These are phyloP conservation scores for Phytopythium montanum DNA, from an alignment of 352 stramenopile species.

Conservation along the genomic window DNA sequence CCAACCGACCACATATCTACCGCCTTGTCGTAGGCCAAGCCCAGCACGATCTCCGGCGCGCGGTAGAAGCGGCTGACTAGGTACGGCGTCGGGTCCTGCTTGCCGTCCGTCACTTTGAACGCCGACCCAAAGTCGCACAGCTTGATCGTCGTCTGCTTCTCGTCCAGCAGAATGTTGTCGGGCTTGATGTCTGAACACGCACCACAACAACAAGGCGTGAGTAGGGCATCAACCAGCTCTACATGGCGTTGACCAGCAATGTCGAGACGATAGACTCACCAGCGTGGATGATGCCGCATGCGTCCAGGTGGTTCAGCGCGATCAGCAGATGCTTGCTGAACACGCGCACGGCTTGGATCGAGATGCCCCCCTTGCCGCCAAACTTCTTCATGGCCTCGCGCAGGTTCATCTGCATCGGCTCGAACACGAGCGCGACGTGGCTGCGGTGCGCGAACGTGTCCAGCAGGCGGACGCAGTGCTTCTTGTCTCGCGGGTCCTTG, in stretches of 20 bases:
- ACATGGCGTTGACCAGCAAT: background rate
- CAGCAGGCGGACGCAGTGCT: conserved; percentile 83
- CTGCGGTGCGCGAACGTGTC: conserved; percentile 90
- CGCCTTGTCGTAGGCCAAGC: conserved; percentile 90
- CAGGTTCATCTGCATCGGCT: conserved; percentile 98
- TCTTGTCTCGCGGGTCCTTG: conserved; percentile 73
- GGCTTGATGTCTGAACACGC: conserved; percentile 92
- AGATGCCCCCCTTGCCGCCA: conserved; percentile 78
- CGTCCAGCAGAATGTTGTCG: conserved; percentile 97
- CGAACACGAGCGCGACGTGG: conserved; percentile 97
- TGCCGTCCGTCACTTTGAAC: conserved; percentile 88
- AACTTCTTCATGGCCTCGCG: conserved; percentile 90
- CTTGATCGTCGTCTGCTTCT: conserved; percentile 94
- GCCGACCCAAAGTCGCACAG: conserved; percentile 98
- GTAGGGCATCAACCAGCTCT: conserved; percentile 8
- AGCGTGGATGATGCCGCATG: conserved; percentile 91
- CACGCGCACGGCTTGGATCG: conserved; percentile 79
- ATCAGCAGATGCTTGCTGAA: conserved; percentile 82
- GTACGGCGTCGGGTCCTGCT: conserved; percentile 96
- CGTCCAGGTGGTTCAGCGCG: conserved; percentile 69
- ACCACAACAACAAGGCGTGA: background rate
- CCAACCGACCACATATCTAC: conserved; percentile 98
- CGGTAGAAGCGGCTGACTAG: conserved; percentile 99
- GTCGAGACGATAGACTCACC: conserved; percentile 25
- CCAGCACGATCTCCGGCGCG: conserved; percentile 93